Evolutionary conservation across 2,329 filamentous ascomycete species (phyloP), one percentile per base, ranked within the genome.

Genomic region (Calonectria honghensis): DNA sequence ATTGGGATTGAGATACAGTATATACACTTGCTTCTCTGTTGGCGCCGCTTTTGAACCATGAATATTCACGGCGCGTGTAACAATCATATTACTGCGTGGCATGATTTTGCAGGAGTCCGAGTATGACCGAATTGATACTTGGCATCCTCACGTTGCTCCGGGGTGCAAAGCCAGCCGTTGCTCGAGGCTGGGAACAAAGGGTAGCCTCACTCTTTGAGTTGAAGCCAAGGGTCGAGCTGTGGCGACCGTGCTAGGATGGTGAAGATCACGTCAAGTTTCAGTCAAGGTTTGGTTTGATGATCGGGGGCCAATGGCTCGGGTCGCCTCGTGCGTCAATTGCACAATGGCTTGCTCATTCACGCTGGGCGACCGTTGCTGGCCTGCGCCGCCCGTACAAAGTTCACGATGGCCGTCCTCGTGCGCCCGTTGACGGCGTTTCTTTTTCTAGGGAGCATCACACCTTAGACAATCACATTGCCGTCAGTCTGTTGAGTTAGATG

Each of bases 201-300:
- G 59, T 39, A 69, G 72, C 72, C 72, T 73, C 72, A 73, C 71
- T 70, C 50, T 70, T 24, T 24, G 59, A 59, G 41, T 67, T 48
- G 67, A 70, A 68, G 41, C 66, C 57, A 73, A 59, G 61, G 29
- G 59, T 65, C 61, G 39, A 65, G 41, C 7, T 27, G 57, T 51
- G 68, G 32, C 32, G 32, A 65, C 35, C 61, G 24, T 6, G 48
- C 35, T 16, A 48, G 57, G 48, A 5, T 64, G 66, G 13, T 48
- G 66, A 69, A 39, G 66, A 69, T 70, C 50, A 68, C 65, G 59
- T 45, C 66, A 70, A 73, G 72, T 66, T 70, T 70, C 67, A 66
- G 61, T 50, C 32, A 65, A 57, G 39, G 67, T 35, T 50, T 37
- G 67, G 51, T 24, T 54, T 41, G n/a, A 31, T 35, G 45, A 27